Base-by-base conservation (phyloP, 352 stramenopile species). In the Lagenidium giganteum region DNA sequence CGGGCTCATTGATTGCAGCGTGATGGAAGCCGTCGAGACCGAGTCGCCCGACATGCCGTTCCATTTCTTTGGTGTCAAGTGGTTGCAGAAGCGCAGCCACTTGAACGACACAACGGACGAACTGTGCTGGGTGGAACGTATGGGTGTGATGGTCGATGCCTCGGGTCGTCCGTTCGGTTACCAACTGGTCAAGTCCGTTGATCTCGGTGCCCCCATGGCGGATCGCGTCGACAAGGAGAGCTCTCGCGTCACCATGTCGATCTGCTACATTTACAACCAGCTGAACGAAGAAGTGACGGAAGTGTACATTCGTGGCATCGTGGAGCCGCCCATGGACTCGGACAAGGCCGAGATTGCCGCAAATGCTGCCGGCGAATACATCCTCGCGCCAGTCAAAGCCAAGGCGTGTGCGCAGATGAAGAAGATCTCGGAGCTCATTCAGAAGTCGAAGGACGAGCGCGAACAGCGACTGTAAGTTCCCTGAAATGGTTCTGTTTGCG, bases 241-340 rank as follows among this genome's bases (percentile, higher is more conserved):
- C 13, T 53, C 51, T 0, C 60, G 56, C 28, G 51, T 78, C 39
- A 67, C 72, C 35, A 61, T 83, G 41, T 86, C 73, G 17, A 53
- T 80, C 14, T 86, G 73, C 38, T 86, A 83, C 49, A 22, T 86
- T 39, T 86, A 83, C 51, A 66, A 61, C 22, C 68, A 83, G 36
- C 28, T 59, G 30, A 45, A 53, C 4, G 48, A 40, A 5, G 63
- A 76, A 17, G 27, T 62, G 4, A 66, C 82, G 21, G 67, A 83
- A 40, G 60, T 79, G 18, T 86, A 82, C 51, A 54, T 67, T 21
- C 70, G 73, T 20, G 73, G 70, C 3, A 82, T 86, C 18, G 60
- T 83, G 3, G 73, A 83, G 47, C 41, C 82, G 4, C 64, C 60
- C 3, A 53, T 52, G 13, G 14, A 32, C 16, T 30, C 58, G 49